phyloP scores from a whole-genome alignment of 2,329 filamentous ascomycete species.

The Ophiobolus disseminans region DNA sequence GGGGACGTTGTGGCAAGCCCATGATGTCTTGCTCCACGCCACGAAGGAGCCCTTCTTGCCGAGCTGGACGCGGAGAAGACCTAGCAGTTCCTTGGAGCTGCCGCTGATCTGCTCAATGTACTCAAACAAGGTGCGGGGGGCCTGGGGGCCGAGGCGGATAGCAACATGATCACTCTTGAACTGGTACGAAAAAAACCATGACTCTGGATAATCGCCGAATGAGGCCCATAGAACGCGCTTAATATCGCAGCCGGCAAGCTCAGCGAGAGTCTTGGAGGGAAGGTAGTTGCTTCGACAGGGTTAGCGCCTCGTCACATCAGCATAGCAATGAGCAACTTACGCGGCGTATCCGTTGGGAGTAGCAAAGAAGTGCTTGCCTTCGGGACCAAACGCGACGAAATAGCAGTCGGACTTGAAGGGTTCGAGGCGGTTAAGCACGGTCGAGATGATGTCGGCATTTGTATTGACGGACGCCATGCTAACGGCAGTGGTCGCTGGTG shows the following conservation, averaged over 20 bases:
- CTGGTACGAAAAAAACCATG: constrained; percentile 39
- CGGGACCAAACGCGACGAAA: constrained; percentile 33
- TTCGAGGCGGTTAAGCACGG: constrained; percentile 21
- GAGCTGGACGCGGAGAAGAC: constrained; percentile 32
- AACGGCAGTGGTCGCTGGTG: neutral
- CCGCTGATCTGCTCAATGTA: constrained; percentile 14
- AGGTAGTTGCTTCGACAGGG: constrained; percentile 23
- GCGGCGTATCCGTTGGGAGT: constrained; percentile 37
- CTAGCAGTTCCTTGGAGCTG: neutral
- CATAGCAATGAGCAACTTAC: constrained; percentile 22
- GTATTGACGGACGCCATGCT: constrained; percentile 11
- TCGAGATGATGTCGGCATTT: constrained; percentile 5
- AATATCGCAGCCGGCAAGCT: constrained; percentile 11
- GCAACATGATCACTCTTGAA: constrained; percentile 12
- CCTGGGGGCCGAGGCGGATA: constrained; percentile 15
- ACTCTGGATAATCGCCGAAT: constrained; percentile 28
- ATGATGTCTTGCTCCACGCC: constrained; percentile 25
- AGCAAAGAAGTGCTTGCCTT: constrained; percentile 29
- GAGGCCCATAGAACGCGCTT: constrained; percentile 35
- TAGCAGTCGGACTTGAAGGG: constrained; percentile 30
- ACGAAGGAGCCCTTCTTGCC: constrained; percentile 32
- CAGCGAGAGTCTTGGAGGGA: constrained; percentile 16
- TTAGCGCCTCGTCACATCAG: too few species aligned
- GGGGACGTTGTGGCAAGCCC: constrained; percentile 27
- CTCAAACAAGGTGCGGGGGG: constrained; percentile 11